A percentile compares a stretch with the other conserved stretches of the same genome.
Evolutionary conservation across 2,329 filamentous ascomycete genomes (phyloP).

Genomic region (Colletotrichum liriopes): DNA sequence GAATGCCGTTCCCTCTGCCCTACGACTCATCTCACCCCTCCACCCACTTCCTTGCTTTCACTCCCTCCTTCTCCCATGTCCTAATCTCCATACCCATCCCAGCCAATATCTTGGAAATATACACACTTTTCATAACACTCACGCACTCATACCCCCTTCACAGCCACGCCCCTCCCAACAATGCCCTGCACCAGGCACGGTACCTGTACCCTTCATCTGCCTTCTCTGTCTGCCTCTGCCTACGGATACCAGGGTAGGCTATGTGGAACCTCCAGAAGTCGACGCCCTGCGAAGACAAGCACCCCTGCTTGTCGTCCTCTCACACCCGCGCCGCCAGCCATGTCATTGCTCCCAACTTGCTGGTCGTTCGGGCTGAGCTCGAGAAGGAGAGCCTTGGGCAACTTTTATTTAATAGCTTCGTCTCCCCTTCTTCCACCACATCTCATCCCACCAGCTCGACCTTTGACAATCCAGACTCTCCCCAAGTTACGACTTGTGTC

Average conservation of each 20-base stretch:
- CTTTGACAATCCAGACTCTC: neutral
- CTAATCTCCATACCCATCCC: neutral
- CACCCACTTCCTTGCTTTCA: neutral
- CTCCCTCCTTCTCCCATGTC: neutral
- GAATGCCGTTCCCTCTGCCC: constrained; percentile 22
- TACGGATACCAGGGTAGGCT: constrained; percentile 16
- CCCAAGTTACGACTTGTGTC: neutral
- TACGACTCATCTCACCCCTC: constrained; percentile 12
- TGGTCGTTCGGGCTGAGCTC: constrained; percentile 29
- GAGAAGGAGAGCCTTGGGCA: constrained; percentile 28
- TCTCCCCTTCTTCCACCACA: constrained; percentile 16
- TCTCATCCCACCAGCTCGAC: constrained; percentile 16
- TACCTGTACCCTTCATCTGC: constrained; percentile 27
- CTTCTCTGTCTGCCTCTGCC: constrained; percentile 15
- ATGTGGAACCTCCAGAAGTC: constrained; percentile 17
- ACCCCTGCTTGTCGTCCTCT: constrained; percentile 8
- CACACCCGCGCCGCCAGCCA: constrained; percentile 30
- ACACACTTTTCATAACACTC: constrained; percentile 2
- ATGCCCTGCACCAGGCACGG: constrained; percentile 21
- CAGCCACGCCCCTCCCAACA: constrained; percentile 24
- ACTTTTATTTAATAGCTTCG: constrained; percentile 42
- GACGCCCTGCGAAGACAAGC: constrained; percentile 32
- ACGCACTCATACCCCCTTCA: constrained; percentile 1
- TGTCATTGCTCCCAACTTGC: constrained; percentile 34
- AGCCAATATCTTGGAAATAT: constrained; percentile 1